A percentile compares a stretch with the other conserved stretches of the same genome.
These are phyloP conservation scores for Rhododendron molle DNA, from an alignment of 148 eudicot genomes.

Conservation along the genomic window DNA sequence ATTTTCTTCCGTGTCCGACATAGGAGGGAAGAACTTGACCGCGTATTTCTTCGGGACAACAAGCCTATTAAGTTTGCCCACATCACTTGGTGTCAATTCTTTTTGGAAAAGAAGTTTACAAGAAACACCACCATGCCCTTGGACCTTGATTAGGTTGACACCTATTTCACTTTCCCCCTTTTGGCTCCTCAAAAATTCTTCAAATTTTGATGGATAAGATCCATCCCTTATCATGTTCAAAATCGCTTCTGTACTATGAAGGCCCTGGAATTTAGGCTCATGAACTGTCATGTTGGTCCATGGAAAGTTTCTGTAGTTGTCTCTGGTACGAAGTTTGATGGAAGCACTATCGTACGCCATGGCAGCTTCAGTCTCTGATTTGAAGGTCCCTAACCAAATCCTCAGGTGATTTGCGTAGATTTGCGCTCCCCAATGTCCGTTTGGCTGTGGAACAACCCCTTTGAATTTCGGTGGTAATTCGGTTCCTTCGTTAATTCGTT, in stretches of 20 bases:
- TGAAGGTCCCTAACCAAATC: constrained; percentile 44
- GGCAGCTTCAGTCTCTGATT: constrained; percentile 27
- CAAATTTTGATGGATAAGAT: constrained; percentile 18
- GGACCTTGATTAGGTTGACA: neutral
- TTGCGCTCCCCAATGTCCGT: constrained; percentile 46
- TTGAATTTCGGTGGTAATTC: constrained; percentile 21
- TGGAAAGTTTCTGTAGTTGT: constrained; percentile 26
- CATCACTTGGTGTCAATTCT: constrained; percentile 33
- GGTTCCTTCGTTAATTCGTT: neutral
- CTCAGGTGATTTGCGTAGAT: constrained; percentile 33
- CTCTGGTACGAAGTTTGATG: constrained; percentile 25
- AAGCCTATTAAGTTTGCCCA: constrained; percentile 27
- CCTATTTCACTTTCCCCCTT: constrained; percentile 8
- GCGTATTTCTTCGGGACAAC: constrained; percentile 21
- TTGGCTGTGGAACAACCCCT: constrained; percentile 39
- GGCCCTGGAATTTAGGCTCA: constrained; percentile 20
- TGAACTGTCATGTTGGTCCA: constrained; percentile 5
- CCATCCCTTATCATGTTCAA: constrained; percentile 21
- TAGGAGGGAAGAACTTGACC: constrained; percentile 9
- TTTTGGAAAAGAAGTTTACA: constrained; percentile 21
- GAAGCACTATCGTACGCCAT: constrained; percentile 37
- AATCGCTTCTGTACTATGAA: constrained; percentile 6
- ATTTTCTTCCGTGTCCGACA: neutral
- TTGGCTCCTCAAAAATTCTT: constrained; percentile 23
- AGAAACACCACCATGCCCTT: neutral